Evolutionary conservation across 768 basidiomycete genomes (phyloP), one percentile per base, ranked within the genome.

Genomic region (Rossbeevera mucosa): DNA sequence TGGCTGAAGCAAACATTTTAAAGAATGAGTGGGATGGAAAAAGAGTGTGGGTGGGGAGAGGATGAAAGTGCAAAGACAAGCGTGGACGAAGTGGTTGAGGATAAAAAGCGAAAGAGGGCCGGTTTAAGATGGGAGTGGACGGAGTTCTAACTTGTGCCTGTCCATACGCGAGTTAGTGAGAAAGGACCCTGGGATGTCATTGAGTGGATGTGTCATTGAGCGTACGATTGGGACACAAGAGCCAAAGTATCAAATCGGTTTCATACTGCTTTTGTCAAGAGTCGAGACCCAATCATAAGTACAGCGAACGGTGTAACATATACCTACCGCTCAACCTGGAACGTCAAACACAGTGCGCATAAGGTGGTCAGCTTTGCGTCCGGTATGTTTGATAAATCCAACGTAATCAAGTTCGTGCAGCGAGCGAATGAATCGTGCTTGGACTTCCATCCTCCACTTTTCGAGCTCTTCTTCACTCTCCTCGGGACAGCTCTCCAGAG

Each of bases 361-460:
- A 44, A 92, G 80, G 71, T 90, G 89, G 60, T 91, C 91, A 7
- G 75, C 77, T 67, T 88, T 91, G 49, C 88, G 74, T 41, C 84
- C 81, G 0, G 86, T 90, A 55, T 88, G 88, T 63, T 87, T 88
- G 62, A 91, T 71, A 61, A 92, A 80, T 7, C 91, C 91, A 30
- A 91, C 68, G 60, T 82, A 84, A 62, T 92, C 90, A 36, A 93
- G 75, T 60, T 91, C 89, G 53, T 93, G 91, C 64, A 92, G 62
- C 11, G 88, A 82, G 16, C 86, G 80, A 47, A 91, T 77, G 64
- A 92, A 93, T 18, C 90, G 75, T 38, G 86, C 88, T 62, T 91
- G 90, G 14, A 83, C 76, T 54, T 87, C 79, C 51, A 80, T 50
- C 57, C 75, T 76, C 85, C 82, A 85, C 57, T 72, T 71, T 56